Base-by-base conservation (phyloP, 108 stramenopile species). In the Cyclotella choctawhatcheeana region DNA sequence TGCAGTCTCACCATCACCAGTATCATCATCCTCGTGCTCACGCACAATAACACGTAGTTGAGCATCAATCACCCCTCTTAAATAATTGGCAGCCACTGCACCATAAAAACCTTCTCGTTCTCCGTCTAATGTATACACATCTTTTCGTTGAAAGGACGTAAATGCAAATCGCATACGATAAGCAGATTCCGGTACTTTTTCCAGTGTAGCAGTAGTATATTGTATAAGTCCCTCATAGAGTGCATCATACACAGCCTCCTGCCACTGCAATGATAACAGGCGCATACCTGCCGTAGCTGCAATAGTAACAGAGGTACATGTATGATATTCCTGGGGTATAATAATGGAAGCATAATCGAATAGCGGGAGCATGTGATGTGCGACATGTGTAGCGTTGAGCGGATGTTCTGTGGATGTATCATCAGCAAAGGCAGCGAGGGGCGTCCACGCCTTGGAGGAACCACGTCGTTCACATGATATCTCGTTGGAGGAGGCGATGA, bases 211-310 rank as follows among this genome's bases (percentile, higher is more conserved):
- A n/a, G n/a, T n/a, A n/a, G n/a, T n/a, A n/a, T n/a, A n/a, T n/a
- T n/a, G 77, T 56, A 84, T 68, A 43, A 95, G 69, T 30, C 94
- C 94, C 26, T 83, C 69, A 66, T 88, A 85, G 31, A 96, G 63
- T 4, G 92, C 90, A 76, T 92, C 86, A 62, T 93, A 93, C 0
- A 93, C 86, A 6, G 64, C 71, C 30, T 81, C 66, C 56, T 93
- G 92, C 55, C 91, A 86, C 35, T 71, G 34, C 37, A 82, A 72
- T 4, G 69, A 32, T 32, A 93, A 44, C 44, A 96, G 69, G 54
- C 94, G 64, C 94, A 96, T 96, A 6, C 94, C 94, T 8, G 94
- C 94, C 14, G 94, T 93, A 8, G 94, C 94, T 22, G 85, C 86
- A 48, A 90, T 92, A 34, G 84, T 74, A 25, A 96, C 89, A 43